Evolutionary conservation across 176 grass and related monocot genomes (phyloP), one percentile per base, ranked within the genome.

Genomic region (Rhynchospora tenuis): DNA sequence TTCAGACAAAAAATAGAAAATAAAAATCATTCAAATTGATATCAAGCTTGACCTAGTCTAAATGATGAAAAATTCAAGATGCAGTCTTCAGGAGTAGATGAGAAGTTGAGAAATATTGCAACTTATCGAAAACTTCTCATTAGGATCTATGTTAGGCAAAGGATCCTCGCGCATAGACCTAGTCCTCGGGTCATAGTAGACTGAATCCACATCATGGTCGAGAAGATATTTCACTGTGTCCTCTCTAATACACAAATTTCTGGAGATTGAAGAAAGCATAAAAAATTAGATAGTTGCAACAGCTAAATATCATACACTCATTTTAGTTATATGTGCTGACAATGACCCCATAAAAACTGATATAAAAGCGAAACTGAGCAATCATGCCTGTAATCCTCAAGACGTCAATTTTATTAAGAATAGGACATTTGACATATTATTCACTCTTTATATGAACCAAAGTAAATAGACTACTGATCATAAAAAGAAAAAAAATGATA

Each of bases 121-220:
- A 85, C 89, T 89, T 89, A 95, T 91, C 54, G 63, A 83, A 86
- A 98, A 98, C 73, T 98, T 98, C 87, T 98, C 96, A 88, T 98
- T 98, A 33, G 96, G 96, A 64, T 98, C 93, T 70, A 88, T 87
- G 81, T 98, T 89, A 79, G 96, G 96, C 54, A 93, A 27, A 78
- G 96, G 96, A 87, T 99, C 91, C 73, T 99, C 96, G 80, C 91
- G 89, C 96, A 95, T 99, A 59, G 93, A 98, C 6, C 96, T 89
- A 9, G 96, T 98, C 88, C 95, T 98, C 2, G 96, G 96, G 74
- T 98, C 96, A 90, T 98, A 98, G 81, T 98, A 91, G n/a, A 93
- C 84, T 50, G 96, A 98, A 84, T 98, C 91, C 8, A 98, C 96
- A 89, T 98, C 96, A 1, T 95, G 84, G 58, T 98, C 95, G 79